These are phyloP conservation scores for Botrytis deweyae DNA, from an alignment of 2,329 filamentous ascomycete species.

Conservation along the genomic window DNA sequence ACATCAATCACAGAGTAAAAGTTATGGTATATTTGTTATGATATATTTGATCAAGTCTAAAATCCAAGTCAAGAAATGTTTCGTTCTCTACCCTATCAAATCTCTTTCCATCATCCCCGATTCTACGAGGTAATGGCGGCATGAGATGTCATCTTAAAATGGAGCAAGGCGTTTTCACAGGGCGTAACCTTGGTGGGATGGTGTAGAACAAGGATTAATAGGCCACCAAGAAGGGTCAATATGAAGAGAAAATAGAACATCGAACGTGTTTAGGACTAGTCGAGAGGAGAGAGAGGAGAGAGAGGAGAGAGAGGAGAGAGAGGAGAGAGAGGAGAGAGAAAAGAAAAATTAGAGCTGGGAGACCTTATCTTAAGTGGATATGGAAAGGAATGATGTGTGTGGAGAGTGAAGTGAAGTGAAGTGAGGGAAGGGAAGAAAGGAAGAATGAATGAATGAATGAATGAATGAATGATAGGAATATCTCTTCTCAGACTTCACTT, in stretches of 20 bases:
- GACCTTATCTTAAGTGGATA: neutral
- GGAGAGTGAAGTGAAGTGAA: neutral
- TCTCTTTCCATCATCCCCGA: neutral
- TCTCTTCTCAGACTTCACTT: neutral
- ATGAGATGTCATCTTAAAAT: slow-evolving; percentile 6
- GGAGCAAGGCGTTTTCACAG: neutral
- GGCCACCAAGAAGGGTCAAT: neutral
- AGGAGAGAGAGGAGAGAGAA: too few species aligned
- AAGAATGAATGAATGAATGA: neutral
- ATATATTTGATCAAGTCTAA: too few species aligned
- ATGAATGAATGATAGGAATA: neutral
- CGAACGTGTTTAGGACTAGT: neutral
- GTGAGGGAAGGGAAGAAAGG: too few species aligned
- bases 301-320: too few species aligned
- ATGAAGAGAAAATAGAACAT: neutral
- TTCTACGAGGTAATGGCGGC: neutral
- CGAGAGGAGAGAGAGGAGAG: too few species aligned
- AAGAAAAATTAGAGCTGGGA: neutral
- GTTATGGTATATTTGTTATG: too few species aligned
- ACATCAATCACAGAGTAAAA: neutral
- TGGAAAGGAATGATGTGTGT: neutral
- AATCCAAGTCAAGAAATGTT: neutral
- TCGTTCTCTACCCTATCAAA: neutral
- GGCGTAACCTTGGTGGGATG: neutral
- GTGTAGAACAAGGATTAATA: neutral